Evolutionary conservation across 2,329 filamentous ascomycete genomes (phyloP).

Genomic region (Curvularia hawaiiensis): DNA sequence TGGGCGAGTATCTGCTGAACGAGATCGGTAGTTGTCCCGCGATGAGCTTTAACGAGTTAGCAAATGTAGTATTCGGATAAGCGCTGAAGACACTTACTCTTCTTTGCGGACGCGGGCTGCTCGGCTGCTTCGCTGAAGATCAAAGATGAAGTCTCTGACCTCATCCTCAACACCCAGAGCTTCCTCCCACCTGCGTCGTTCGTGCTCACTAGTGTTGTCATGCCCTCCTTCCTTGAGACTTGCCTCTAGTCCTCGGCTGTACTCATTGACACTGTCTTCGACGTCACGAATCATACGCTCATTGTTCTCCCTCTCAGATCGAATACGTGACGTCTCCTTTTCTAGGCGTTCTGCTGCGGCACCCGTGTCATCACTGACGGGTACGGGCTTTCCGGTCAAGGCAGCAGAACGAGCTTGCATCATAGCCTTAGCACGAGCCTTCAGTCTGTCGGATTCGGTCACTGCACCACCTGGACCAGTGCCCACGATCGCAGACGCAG

Average conservation of each 20-base stretch:
- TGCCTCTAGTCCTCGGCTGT: constrained; percentile 82
- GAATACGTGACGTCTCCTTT: constrained; percentile 81
- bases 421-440: constrained; percentile 94
- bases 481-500: constrained; percentile 80
- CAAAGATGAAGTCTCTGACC: constrained; percentile 97
- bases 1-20: constrained; percentile 41
- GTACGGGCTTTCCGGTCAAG: constrained; percentile 80
- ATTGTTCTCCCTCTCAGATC: constrained; percentile 88
- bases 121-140: constrained; percentile 85
- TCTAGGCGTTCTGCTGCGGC: constrained; percentile 85
- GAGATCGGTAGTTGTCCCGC: constrained; percentile 46
- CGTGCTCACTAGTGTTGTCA: constrained; percentile 81
- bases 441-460: constrained; percentile 92
- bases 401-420: constrained; percentile 98
- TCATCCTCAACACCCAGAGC: constrained; percentile 95
- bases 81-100: constrained; percentile 52
- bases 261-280: constrained; percentile 92
- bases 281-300: constrained; percentile 97
- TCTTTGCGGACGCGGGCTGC: constrained; percentile 71
- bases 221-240: constrained; percentile 81
- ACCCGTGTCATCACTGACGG: constrained; percentile 72
- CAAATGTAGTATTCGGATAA: neutral
- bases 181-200: constrained; percentile 93
- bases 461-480: constrained; percentile 89
- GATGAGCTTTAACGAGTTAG: constrained; percentile 29